A percentile compares a stretch with the other conserved stretches of the same genome.
Conservation (phyloP, 768 basidiomycete genomes). For the Imleria badia region DNA sequence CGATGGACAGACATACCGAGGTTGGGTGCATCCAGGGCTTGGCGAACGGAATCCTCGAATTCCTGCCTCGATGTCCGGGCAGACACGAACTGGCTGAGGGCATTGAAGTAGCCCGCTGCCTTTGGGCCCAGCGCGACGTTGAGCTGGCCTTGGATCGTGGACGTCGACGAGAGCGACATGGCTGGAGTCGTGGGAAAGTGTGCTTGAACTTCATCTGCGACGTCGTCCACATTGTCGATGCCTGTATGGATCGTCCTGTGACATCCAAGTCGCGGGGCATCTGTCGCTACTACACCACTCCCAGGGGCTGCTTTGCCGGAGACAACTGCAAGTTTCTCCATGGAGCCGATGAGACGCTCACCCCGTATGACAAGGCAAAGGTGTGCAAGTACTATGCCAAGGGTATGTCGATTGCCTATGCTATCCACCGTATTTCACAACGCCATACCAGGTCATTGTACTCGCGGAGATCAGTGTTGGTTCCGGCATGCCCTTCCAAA, state of each 20-base stretch:
- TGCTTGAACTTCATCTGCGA: neutral
- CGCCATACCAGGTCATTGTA: conserved; percentile 59
- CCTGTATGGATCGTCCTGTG: conserved; percentile 48
- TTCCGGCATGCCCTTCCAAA: conserved; percentile 53
- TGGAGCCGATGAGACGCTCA: conserved; percentile 48
- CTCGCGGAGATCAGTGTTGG: conserved; percentile 71
- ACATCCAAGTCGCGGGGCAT: conserved; percentile 72
- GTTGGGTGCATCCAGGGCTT: conserved; percentile 57
- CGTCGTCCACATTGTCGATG: conserved; percentile 22
- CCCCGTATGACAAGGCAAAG: conserved; percentile 73
- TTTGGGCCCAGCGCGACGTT: conserved; percentile 59
- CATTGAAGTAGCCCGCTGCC: conserved; percentile 58
- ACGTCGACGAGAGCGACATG: conserved; percentile 78
- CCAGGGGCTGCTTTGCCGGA: conserved; percentile 69
- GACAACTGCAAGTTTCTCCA: conserved; percentile 78
- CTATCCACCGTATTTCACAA: neutral
- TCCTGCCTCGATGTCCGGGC: conserved; percentile 70
- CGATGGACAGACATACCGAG: conserved; percentile 37
- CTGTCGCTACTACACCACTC: conserved; percentile 64
- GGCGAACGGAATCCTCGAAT: conserved; percentile 70
- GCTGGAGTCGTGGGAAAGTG: conserved; percentile 15
- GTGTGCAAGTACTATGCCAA: conserved; percentile 62
- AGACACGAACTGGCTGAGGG: conserved; percentile 65
- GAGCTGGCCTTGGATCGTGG: conserved; percentile 70
- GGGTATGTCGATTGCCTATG: conserved; percentile 37